phyloP scores from a whole-genome alignment of 345 rosid species.

The Salix suchowensis region DNA sequence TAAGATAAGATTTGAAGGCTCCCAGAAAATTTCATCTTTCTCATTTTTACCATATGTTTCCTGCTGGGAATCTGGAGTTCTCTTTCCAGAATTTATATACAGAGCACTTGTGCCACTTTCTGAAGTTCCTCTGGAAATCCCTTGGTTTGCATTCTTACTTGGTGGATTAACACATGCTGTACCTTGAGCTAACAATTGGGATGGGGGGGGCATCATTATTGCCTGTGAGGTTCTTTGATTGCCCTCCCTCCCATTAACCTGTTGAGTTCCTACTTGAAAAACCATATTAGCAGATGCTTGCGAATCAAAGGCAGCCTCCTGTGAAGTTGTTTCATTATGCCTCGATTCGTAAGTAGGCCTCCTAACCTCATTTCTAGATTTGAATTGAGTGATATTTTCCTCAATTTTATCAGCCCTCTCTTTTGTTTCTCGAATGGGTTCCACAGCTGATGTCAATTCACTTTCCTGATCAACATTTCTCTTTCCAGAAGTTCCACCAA shows the following conservation, averaged over 20 bases:
- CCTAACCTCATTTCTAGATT: conserved; percentile 26
- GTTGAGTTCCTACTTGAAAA: conserved; percentile 31
- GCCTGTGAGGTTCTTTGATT: conserved; percentile 41
- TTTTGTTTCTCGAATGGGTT: conserved; percentile 27
- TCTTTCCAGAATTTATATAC: conserved; percentile 28
- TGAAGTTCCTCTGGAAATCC: conserved; percentile 33
- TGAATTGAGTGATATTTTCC: conserved; percentile 27
- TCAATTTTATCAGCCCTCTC: conserved; percentile 26
- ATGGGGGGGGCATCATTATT: conserved; percentile 49
- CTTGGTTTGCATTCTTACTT: conserved; percentile 32
- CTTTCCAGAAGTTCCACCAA: conserved; percentile 38
- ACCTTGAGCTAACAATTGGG: conserved; percentile 44
- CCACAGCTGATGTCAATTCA: conserved; percentile 25
- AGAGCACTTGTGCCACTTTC: conserved; percentile 40
- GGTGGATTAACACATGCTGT: conserved; percentile 23
- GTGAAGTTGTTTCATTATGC: conserved; percentile 32
- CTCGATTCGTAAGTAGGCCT: conserved; percentile 23
- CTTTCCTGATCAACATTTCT: conserved; percentile 42
- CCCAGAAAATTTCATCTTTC: conserved; percentile 28
- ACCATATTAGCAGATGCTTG: conserved; percentile 36
- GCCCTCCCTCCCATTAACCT: conserved; percentile 32
- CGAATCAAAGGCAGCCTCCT: conserved; percentile 30
- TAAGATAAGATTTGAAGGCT: conserved; percentile 21
- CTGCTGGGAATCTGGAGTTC: conserved; percentile 19
- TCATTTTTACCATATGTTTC: conserved; percentile 28